Evolutionary conservation across 768 basidiomycete species (phyloP).

Genomic region (Podaxis mareebaensis): DNA sequence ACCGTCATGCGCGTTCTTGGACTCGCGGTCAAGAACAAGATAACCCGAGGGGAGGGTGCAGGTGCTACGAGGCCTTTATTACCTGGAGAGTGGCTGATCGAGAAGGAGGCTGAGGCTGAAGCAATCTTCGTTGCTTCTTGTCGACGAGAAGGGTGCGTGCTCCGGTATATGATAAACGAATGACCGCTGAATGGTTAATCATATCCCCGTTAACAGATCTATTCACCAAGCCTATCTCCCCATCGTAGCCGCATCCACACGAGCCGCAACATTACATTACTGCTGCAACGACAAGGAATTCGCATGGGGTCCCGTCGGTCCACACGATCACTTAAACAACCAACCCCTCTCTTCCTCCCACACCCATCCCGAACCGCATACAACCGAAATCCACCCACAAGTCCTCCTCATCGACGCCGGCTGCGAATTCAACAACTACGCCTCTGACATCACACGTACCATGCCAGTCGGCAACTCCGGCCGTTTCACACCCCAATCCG

Average conservation of each 20-base stretch:
- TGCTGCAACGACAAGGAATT: constrained; percentile 90
- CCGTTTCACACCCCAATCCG: constrained; percentile 79
- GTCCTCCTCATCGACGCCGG: constrained; percentile 94
- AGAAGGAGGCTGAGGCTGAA: constrained; percentile 92
- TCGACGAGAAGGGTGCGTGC: constrained; percentile 79
- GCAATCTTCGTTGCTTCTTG: constrained; percentile 92
- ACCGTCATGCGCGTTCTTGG: constrained; percentile 91
- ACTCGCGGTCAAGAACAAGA: constrained; percentile 59
- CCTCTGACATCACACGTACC: constrained; percentile 68
- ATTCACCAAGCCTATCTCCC: constrained; percentile 90
- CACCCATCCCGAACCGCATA: constrained; percentile 27
- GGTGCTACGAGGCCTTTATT: constrained; percentile 53
- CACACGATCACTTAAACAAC: constrained; percentile 56
- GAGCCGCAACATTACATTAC: constrained; percentile 92
- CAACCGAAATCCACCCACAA: constrained; percentile 54
- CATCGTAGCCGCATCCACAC: constrained; percentile 84
- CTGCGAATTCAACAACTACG: constrained; percentile 73
- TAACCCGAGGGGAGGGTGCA: constrained; percentile 44
- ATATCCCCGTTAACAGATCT: constrained; percentile 46
- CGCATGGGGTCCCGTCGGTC: constrained; percentile 75
- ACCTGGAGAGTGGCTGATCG: constrained; percentile 84
- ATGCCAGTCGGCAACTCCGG: constrained; percentile 96
- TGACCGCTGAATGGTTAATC: background rate
- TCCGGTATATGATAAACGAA: too few relatives aligned
- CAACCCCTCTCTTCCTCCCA: constrained; percentile 32